Evolutionary conservation across 805 yeast genomes (phyloP).

Genomic region (Candida piceae): DNA sequence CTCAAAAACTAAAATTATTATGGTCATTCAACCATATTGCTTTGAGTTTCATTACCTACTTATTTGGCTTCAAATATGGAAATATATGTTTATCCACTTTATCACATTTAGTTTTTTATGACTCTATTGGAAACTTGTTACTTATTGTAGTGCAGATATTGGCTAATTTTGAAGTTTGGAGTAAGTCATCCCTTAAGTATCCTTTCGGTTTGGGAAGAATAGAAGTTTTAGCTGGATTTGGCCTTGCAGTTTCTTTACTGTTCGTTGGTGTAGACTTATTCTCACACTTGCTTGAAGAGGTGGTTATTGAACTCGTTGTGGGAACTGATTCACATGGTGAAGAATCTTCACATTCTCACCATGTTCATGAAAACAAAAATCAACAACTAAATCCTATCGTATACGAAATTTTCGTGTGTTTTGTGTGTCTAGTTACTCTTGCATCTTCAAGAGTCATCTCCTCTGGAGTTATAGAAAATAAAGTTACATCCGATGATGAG

Average conservation of each 20-base stretch:
- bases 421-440: conserved; percentile 28
- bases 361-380: conserved; percentile 21
- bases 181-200: conserved; percentile 67
- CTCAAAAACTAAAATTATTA: conserved; percentile 52
- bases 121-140: conserved; percentile 69
- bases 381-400: conserved; percentile 18
- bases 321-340: conserved; percentile 14
- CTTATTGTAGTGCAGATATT: conserved; percentile 70
- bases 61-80: conserved; percentile 52
- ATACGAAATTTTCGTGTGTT: conserved; percentile 27
- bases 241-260: conserved; percentile 73
- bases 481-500: background rate
- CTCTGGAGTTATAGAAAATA: conserved; percentile 4
- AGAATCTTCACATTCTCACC: conserved; percentile 25
- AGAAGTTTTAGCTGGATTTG: conserved; percentile 85
- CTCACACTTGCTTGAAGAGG: conserved; percentile 82
- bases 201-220: conserved; percentile 94
- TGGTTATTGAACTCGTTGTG: conserved; percentile 41
- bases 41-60: conserved; percentile 51
- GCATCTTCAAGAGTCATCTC: conserved; percentile 27
- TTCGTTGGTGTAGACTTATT: conserved; percentile 89
- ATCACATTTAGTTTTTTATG: conserved; percentile 85
- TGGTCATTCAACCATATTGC: conserved; percentile 59
- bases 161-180: conserved; percentile 94
- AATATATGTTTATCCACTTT: conserved; percentile 65